phyloP scores from a whole-genome alignment of 1,284 basidiomycete genomes.

The Exobasidium cylindrosporum region DNA sequence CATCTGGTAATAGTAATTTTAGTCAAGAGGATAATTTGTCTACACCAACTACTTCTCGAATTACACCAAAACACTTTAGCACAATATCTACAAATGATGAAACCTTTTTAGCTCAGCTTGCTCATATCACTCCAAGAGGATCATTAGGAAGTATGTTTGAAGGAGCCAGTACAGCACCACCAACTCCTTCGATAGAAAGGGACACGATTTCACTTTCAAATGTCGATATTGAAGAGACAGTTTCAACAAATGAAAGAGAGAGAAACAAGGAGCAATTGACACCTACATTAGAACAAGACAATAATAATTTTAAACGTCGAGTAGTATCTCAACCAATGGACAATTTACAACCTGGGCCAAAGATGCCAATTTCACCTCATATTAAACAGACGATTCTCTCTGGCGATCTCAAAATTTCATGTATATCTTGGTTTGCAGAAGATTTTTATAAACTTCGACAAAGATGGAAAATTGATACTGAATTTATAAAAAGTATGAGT shows the following conservation, averaged over 20 bases:
- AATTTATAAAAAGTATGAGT: conserved; percentile 38
- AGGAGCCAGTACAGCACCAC: conserved; percentile 9
- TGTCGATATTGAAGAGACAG: neutral
- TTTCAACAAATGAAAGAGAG: neutral
- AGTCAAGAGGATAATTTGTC: conserved; percentile 6
- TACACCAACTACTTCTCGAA: conserved; percentile 20
- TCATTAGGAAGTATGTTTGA: conserved; percentile 40
- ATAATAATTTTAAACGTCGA: neutral
- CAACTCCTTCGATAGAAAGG: neutral
- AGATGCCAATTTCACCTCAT: conserved; percentile 21
- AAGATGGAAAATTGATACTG: conserved; percentile 38
- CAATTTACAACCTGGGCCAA: neutral
- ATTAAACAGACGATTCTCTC: conserved; percentile 45
- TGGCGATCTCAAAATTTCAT: conserved; percentile 42
- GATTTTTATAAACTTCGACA: conserved; percentile 42
- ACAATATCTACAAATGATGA: conserved; percentile 21
- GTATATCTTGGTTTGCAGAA: conserved; percentile 49
- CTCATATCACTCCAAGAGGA: conserved; percentile 25
- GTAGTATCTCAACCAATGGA: neutral
- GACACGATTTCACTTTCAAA: neutral
- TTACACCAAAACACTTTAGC: neutral
- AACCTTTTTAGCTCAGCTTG: conserved; percentile 34
- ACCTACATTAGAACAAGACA: neutral
- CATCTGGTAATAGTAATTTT: neutral
- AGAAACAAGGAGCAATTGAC: too few species aligned